Base-by-base conservation (phyloP, 1,284 basidiomycete species). In the Melampsora larici-populina region DNA sequence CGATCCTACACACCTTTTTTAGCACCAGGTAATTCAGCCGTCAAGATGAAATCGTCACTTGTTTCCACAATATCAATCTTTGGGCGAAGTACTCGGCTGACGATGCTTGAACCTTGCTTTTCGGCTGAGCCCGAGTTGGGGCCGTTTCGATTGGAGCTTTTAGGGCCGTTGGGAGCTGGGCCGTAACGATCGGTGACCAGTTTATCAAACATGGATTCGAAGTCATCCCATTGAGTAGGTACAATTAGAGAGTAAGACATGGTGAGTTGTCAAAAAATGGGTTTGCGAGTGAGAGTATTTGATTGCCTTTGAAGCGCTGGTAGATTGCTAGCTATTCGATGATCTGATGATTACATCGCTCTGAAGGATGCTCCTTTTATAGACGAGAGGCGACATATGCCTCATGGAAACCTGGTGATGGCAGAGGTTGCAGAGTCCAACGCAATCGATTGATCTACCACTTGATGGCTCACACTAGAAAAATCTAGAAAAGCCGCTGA, bases 61-160 rank as follows among this genome's bases (percentile, higher is more conserved):
- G 33, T 67, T 48, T 67, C 65, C 17, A 67, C 36, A 26, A 67
- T 67, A 21, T 67, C 65, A 26, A 67, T 67, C 65, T 67, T 67
- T 40, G 65, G 65, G 15, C 65, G 17, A 48, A 67, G 21, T 1
- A 48, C 40, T 48, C 43, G 33, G 8, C 36, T 43, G 21, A 67
- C 65, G n/a, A 48, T 24, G 43, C 65, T 67, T 17, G 31, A 43
- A 6, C 65, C 65, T 40, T 40, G 33, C n/a, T 58, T 58, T 58
- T 58, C 55, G 26, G 21, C 26, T 29, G 55, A 58, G 15, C 5
- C 26, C 4, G 55, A 58, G 55, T 58, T 58, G n/a, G 55, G 26
- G 15, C n/a, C 55, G 7, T 6, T 24, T 58, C 7, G 26, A 58
- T 58, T 64, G 26, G 21, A 8, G 24, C 21, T 29, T 31, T 31